Evolutionary conservation across 1,284 basidiomycete species (phyloP).

Genomic region (Moesziomyces globuligerus): DNA sequence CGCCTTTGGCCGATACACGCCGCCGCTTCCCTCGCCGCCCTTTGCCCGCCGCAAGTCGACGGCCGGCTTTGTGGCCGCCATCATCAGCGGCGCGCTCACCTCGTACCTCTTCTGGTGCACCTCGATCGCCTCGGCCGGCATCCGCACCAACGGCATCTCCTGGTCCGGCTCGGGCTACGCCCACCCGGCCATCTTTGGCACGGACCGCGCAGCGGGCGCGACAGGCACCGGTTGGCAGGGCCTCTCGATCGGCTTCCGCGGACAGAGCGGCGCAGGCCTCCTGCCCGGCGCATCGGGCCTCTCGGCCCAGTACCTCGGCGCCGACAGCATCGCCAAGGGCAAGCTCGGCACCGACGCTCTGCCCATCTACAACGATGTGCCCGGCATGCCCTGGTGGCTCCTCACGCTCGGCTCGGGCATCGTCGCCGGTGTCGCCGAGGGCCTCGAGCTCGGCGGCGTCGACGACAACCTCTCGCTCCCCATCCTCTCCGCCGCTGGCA

Average conservation of each 20-base stretch:
- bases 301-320: constrained; percentile 34
- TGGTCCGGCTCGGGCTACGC: constrained; percentile 48
- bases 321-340: constrained; percentile 30
- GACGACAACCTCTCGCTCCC: constrained; percentile 96
- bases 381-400: constrained; percentile 57
- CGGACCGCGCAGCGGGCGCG: constrained; percentile 34
- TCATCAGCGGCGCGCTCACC: constrained; percentile 79
- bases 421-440: constrained; percentile 68
- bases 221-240: constrained; percentile 55
- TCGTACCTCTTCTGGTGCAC: constrained; percentile 80
- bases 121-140: constrained; percentile 49
- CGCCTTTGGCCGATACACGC: constrained; percentile 80
- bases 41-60: constrained; percentile 85
- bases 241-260: constrained; percentile 36
- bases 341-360: constrained; percentile 34
- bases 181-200: constrained; percentile 57
- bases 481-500: constrained; percentile 83
- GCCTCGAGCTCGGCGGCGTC: constrained; percentile 79
- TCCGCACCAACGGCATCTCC: constrained; percentile 55
- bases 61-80: constrained; percentile 88
- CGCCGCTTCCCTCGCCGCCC: constrained; percentile 79
- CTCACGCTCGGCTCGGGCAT: constrained; percentile 59
- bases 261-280: constrained; percentile 28
- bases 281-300: constrained; percentile 23
- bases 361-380: constrained; percentile 33